Percentiles rank a stretch among this genome's conserved stretches.
Conservation (phyloP, 805 yeast genomes). For the Wickerhamomyces alni region DNA sequence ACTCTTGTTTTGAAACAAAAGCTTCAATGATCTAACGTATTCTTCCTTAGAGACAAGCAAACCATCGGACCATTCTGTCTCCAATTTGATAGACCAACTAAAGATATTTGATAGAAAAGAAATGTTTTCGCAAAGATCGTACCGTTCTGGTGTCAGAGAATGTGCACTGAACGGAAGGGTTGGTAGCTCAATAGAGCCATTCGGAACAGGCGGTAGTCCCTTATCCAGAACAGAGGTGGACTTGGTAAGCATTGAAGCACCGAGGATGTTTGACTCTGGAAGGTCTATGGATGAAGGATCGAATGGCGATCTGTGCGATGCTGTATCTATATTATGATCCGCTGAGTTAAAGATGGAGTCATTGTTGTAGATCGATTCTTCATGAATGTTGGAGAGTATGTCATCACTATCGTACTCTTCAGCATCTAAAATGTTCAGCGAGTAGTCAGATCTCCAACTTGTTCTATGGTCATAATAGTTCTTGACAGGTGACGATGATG, state of each 20-base stretch:
- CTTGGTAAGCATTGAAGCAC: too few relatives aligned
- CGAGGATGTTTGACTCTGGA: slow-evolving; percentile 3
- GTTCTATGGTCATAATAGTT: slow-evolving; percentile 22
- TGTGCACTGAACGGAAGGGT: slow-evolving; percentile 51
- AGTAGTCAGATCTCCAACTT: slow-evolving; percentile 24
- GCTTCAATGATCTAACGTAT: slow-evolving; percentile 46
- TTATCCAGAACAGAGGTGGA: too few relatives aligned
- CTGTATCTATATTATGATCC: not conserved
- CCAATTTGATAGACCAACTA: slow-evolving; percentile 44
- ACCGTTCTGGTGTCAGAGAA: slow-evolving; percentile 41
- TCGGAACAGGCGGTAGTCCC: too few relatives aligned
- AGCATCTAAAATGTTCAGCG: slow-evolving; percentile 12
- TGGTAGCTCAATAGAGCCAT: slow-evolving; percentile 35
- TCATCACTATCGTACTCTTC: slow-evolving; percentile 5
- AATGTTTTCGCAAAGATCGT: slow-evolving; percentile 39
- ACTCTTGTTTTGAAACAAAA: slow-evolving; percentile 44
- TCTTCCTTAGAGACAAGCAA: slow-evolving; percentile 43
- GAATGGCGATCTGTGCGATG: too few relatives aligned
- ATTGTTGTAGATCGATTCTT: too few relatives aligned
- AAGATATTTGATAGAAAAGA: slow-evolving; percentile 44
- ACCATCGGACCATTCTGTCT: slow-evolving; percentile 48
- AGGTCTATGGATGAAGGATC: not conserved
- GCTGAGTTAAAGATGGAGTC: too few relatives aligned
- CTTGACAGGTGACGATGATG: slow-evolving; percentile 21
- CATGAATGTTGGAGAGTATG: too few relatives aligned